Conservation (phyloP, 441 rosid genomes). For the Eruca vesicaria region DNA sequence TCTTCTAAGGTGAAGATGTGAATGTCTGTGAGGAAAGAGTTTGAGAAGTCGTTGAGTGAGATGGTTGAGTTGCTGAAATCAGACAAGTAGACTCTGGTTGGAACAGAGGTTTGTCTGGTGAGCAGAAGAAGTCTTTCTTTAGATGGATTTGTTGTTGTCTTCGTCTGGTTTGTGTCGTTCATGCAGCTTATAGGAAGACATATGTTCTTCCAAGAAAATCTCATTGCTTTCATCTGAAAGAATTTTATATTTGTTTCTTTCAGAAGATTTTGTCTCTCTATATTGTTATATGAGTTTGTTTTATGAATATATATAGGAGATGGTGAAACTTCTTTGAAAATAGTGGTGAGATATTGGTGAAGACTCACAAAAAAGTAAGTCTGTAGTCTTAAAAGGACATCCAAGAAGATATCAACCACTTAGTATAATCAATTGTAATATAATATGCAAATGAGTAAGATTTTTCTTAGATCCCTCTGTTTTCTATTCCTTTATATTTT, state of each 20-base stretch:
- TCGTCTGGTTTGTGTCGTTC: constrained; percentile 26
- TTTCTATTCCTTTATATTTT: neutral
- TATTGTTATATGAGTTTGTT: neutral
- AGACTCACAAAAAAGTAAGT: constrained; percentile 30
- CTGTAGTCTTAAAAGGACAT: constrained; percentile 26
- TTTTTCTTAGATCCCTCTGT: constrained; percentile 2
- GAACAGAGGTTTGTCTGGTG: constrained; percentile 30
- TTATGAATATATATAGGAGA: constrained; percentile 23
- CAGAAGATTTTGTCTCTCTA: constrained; percentile 15
- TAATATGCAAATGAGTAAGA: constrained; percentile 8
- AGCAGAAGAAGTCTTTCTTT: constrained; percentile 28
- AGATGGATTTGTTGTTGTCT: constrained; percentile 19
- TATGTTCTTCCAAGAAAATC: constrained; percentile 30
- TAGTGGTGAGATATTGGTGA: constrained; percentile 25
- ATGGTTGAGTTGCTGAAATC: constrained; percentile 62
- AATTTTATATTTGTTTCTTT: constrained; percentile 1
- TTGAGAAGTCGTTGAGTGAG: constrained; percentile 38
- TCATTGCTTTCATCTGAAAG: constrained; percentile 29
- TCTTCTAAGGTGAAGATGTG: constrained; percentile 57
- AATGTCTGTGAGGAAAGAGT: constrained; percentile 43
- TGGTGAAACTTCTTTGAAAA: constrained; percentile 35
- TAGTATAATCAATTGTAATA: constrained; percentile 5
- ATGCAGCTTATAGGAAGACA: constrained; percentile 39
- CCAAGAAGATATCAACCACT: constrained; percentile 13
- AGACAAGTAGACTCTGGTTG: constrained; percentile 47